These are phyloP conservation scores for Yamadazyma tumulicola DNA, from an alignment of 805 yeast species.

Conservation along the genomic window DNA sequence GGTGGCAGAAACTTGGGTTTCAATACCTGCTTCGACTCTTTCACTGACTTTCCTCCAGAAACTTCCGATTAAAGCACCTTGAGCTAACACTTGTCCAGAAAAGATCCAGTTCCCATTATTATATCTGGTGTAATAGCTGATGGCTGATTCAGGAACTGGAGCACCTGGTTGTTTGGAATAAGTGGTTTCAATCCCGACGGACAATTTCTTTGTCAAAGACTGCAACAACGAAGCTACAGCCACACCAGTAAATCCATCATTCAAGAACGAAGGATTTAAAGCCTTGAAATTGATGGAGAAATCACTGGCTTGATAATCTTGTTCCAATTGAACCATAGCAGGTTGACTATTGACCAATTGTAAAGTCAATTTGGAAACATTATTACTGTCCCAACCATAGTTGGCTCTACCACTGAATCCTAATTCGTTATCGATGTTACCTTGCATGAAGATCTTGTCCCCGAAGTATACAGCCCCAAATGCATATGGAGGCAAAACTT, in stretches of 20 bases:
- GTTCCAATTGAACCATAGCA: conserved; percentile 92
- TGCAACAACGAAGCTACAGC: conserved; percentile 89
- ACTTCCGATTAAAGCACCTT: conserved; percentile 83
- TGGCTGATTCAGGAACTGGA: conserved; percentile 84
- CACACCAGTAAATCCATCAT: conserved; percentile 78
- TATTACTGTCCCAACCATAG: conserved; percentile 82
- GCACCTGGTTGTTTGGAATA: conserved; percentile 70
- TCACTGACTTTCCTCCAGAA: conserved; percentile 94
- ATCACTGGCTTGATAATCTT: conserved; percentile 88
- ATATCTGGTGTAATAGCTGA: conserved; percentile 87
- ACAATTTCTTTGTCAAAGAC: conserved; percentile 75
- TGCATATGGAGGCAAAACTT: conserved; percentile 83
- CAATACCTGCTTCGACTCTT: conserved; percentile 92
- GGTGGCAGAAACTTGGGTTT: conserved; percentile 76
- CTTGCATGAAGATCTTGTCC: conserved; percentile 83
- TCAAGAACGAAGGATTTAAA: conserved; percentile 78
- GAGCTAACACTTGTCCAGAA: conserved; percentile 88
- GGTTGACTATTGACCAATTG: conserved; percentile 90
- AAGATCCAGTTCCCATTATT: conserved; percentile 88
- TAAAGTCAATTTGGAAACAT: conserved; percentile 78
- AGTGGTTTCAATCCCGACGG: conserved; percentile 89
- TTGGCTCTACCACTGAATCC: conserved; percentile 85
- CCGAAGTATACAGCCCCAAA: conserved; percentile 86
- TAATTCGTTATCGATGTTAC: conserved; percentile 82
- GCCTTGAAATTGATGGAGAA: conserved; percentile 86